Conservation (phyloP, 164 flowering plant species). For the Berberis thunbergii region DNA sequence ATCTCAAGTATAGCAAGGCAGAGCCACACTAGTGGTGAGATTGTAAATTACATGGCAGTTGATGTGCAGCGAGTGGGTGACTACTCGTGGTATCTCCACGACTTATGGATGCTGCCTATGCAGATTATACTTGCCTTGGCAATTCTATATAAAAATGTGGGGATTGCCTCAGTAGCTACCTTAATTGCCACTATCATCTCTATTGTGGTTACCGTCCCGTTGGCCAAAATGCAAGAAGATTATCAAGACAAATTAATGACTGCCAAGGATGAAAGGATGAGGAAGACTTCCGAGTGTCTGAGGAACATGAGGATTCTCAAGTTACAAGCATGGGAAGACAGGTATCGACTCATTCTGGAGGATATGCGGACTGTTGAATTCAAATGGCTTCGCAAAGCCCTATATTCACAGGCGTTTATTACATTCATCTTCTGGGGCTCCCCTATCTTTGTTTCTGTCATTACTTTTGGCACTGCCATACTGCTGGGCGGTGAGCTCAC, state of each 20-base stretch:
- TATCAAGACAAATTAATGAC: slow-evolving; percentile 53
- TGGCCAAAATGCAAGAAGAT: slow-evolving; percentile 40
- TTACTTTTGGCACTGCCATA: slow-evolving; percentile 50
- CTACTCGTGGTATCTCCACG: slow-evolving; percentile 58
- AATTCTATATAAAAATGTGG: slow-evolving; percentile 59
- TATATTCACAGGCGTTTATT: slow-evolving; percentile 31
- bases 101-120: slow-evolving; percentile 51
- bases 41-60: slow-evolving; percentile 64
- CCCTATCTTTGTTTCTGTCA: slow-evolving; percentile 56
- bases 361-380: slow-evolving; percentile 45
- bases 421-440: slow-evolving; percentile 54
- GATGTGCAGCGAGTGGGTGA: slow-evolving; percentile 65
- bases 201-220: slow-evolving; percentile 53
- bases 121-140: slow-evolving; percentile 48
- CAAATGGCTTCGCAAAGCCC: slow-evolving; percentile 47
- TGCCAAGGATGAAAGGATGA: slow-evolving; percentile 69
- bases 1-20: slow-evolving; percentile 59
- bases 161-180: slow-evolving; percentile 50
- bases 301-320: slow-evolving; percentile 81
- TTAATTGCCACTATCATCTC: slow-evolving; percentile 40
- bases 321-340: slow-evolving; percentile 80
- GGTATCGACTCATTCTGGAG: slow-evolving; percentile 43
- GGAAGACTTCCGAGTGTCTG: slow-evolving; percentile 53
- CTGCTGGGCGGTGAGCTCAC: slow-evolving; percentile 52
- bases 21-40: slow-evolving; percentile 55